Conservation (phyloP, 768 basidiomycete species). For the Zangia roseola region DNA sequence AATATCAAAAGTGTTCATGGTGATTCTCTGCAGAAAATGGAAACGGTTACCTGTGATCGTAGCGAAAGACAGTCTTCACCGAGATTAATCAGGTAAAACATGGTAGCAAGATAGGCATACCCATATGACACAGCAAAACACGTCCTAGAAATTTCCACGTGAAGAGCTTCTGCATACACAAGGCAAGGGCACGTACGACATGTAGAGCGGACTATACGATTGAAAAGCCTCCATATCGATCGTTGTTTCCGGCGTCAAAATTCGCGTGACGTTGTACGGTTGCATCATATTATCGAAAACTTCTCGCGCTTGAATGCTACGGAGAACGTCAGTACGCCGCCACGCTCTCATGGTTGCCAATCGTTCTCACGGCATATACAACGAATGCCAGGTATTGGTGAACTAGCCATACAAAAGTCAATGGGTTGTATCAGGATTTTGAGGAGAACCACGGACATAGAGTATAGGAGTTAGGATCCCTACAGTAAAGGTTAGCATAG, state of each 20-base stretch:
- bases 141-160: slow-evolving; percentile 12
- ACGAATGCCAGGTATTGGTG: slow-evolving; percentile 59
- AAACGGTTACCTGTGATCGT: slow-evolving; percentile 59
- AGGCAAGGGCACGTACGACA: slow-evolving; percentile 38
- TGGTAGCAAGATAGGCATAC: slow-evolving; percentile 4
- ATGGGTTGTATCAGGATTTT: slow-evolving; percentile 29
- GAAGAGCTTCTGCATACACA: slow-evolving; percentile 2
- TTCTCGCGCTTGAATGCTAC: slow-evolving; percentile 55
- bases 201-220: slow-evolving; percentile 57
- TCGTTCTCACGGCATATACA: slow-evolving; percentile 54
- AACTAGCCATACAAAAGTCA: slow-evolving; percentile 34
- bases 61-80: slow-evolving; percentile 78
- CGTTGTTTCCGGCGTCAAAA: slow-evolving; percentile 51
- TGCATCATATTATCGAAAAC: slow-evolving; percentile 61
- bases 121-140: slow-evolving; percentile 32
- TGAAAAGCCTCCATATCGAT: slow-evolving; percentile 55
- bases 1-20: neutral
- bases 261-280: slow-evolving; percentile 56
- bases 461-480: slow-evolving; percentile 36
- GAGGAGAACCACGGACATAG: slow-evolving; percentile 49
- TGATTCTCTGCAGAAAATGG: neutral
- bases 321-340: neutral
- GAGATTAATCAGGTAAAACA: slow-evolving; percentile 30
- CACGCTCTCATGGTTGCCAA: neutral
- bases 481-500: slow-evolving; percentile 4